Conservation (phyloP, 176 grass and related monocot genomes). For the Poa annua region DNA sequence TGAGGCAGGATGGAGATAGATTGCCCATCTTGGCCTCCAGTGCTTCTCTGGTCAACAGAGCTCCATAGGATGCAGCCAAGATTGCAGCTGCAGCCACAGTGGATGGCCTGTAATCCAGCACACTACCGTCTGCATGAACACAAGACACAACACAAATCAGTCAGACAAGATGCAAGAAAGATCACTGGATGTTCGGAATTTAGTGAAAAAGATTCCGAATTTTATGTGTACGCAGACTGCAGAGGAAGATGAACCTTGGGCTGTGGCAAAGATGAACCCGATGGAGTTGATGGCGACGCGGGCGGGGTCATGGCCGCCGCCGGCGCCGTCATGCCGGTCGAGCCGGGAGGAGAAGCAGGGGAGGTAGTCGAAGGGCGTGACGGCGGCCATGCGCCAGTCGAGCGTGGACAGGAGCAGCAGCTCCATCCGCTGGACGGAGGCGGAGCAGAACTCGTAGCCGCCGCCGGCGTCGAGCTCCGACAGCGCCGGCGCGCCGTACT, state of each 20-base stretch:
- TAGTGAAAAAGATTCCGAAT: background rate
- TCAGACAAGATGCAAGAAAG: conserved; percentile 32
- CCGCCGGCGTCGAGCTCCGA: conserved; percentile 68
- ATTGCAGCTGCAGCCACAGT: conserved; percentile 72
- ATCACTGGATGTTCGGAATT: background rate
- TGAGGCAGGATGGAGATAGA: conserved; percentile 57
- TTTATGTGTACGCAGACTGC: background rate
- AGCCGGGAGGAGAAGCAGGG: conserved; percentile 59
- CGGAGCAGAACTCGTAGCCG: conserved; percentile 61
- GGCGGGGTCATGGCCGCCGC: conserved; percentile 38
- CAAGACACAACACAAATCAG: background rate
- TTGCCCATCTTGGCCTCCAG: conserved; percentile 57
- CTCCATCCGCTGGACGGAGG: conserved; percentile 78
- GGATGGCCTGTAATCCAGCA: conserved; percentile 71
- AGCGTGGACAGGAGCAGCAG: conserved; percentile 88
- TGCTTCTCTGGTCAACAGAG: conserved; percentile 55
- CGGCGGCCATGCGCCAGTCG: conserved; percentile 80
- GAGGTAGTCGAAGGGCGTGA: conserved; percentile 94
- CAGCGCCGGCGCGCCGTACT: conserved; percentile 60
- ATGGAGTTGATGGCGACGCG: conserved; percentile 43
- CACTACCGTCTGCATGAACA: conserved; percentile 53
- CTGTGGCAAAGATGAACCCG: conserved; percentile 51
- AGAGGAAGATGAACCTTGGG: conserved; percentile 39
- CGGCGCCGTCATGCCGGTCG: conserved; percentile 45
- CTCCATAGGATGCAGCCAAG: conserved; percentile 68